Conservation (phyloP, 2,329 filamentous ascomycete species). For the Coniochaeta sp. region DNA sequence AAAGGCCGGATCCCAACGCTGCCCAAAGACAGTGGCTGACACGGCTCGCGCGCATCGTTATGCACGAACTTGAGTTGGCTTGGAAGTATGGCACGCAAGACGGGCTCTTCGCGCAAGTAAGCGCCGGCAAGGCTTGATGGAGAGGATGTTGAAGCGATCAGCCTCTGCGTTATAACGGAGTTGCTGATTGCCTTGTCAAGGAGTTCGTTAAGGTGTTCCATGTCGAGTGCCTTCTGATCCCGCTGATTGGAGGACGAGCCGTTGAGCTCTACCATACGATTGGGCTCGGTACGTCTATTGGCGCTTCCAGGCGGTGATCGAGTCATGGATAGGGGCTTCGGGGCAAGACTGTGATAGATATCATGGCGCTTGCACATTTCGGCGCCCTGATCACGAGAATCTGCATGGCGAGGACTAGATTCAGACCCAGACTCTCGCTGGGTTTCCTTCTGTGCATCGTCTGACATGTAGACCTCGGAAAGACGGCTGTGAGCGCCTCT, state of each 20-base stretch:
- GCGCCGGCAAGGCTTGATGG: neutral
- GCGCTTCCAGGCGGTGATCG: neutral
- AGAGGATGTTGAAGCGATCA: neutral
- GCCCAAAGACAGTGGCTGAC: neutral
- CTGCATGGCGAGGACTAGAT: neutral
- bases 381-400: neutral
- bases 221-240: neutral
- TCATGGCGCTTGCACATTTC: neutral
- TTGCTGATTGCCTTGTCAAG: neutral
- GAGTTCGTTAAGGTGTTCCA: neutral
- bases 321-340: neutral
- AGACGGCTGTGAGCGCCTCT: neutral
- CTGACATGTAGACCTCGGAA: neutral
- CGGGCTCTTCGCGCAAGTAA: neutral
- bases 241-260: neutral
- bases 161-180: neutral
- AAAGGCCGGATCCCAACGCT: neutral
- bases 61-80: neutral
- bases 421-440: neutral
- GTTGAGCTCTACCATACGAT: neutral
- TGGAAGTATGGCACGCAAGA: neutral
- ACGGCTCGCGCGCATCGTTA: neutral
- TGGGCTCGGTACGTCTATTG: too few relatives aligned
- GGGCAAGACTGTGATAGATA: neutral
- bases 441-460: neutral